Evolutionary conservation across 1,139 yeast species (phyloP), one percentile per base, ranked within the genome.

Genomic region (Barnettozyma hawaiiensis): DNA sequence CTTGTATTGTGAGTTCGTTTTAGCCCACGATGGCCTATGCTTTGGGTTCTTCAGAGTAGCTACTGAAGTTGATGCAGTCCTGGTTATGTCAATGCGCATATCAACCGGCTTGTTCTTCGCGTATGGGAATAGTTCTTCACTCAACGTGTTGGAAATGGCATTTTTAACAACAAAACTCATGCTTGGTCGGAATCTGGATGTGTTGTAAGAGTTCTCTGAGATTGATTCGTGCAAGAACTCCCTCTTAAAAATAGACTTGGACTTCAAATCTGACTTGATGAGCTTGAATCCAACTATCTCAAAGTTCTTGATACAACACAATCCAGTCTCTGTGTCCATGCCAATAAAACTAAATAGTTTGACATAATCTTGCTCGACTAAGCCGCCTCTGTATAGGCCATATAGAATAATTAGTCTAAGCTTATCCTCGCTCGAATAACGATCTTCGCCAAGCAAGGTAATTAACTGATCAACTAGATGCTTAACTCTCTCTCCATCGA

Each of bases 21-120:
- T 74, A 2, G 94, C 89, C 95, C 96, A 86, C 1, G 82, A 78
- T 0, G 95, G 92, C 50, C 83, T 80, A 51, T 83, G 86, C 37
- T 87, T 71, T 6, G 86, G 78, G 56, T 83, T 85, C 50, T 92
- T 72, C 50, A 84, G 67, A 1, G 92, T 73, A 3, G 71, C 62
- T 14, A 69, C 61, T 10, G 63, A 53, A 15, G 63, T 59, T 7
- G 64, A 57, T 34, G 54, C 53, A 3, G 65, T 58, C 32, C 57
- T 45, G 7, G 59, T 53, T 10, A 60, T 57, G 15, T 57, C 66
- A 33, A 55, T 61, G 11, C 64, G 70, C 41, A 71, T 72, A 20
- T 70, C 69, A 28, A 68, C 62, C 1, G 95, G 95, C 58, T 81
- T 81, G 51, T 85, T 95, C 49, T 87, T 77, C 40, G 78, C 75